Evolutionary conservation across 2,329 filamentous ascomycete genomes (phyloP).

Genomic region (Cercospora citrullina): DNA sequence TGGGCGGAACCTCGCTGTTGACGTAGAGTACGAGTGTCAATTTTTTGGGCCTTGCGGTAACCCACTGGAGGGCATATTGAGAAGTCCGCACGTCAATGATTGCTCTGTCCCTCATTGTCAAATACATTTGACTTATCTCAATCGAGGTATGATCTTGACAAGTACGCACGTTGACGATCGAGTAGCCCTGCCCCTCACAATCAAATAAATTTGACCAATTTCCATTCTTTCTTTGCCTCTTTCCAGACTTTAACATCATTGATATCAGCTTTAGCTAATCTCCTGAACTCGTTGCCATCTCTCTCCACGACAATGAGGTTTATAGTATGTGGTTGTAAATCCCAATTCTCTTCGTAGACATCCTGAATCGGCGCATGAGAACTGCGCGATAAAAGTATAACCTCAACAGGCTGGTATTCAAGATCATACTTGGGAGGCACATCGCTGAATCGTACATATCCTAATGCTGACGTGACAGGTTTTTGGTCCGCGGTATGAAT

Average conservation of each 20-base stretch:
- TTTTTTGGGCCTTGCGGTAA: not conserved
- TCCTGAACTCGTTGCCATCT: not conserved
- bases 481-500: not conserved
- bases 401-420: not conserved
- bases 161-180: too few species aligned
- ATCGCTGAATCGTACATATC: not conserved
- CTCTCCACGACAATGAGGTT: not conserved
- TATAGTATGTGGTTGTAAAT: not conserved
- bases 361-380: not conserved
- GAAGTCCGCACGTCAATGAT: too few species aligned
- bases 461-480: not conserved
- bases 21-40: not conserved
- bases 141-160: too few species aligned
- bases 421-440: not conserved
- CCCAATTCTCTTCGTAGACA: not conserved
- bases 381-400: not conserved
- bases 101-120: not conserved
- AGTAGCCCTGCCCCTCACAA: not conserved
- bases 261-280: not conserved
- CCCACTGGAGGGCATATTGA: too few species aligned
- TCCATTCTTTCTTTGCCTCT: not conserved
- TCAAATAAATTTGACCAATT: not conserved
- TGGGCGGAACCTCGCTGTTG: not conserved
- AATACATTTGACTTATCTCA: not conserved
- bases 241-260: not conserved